A percentile compares a stretch with the other conserved stretches of the same genome.
These are phyloP conservation scores for Raddia distichophylla DNA, from an alignment of 176 grass and related monocot genomes.

Conservation along the genomic window DNA sequence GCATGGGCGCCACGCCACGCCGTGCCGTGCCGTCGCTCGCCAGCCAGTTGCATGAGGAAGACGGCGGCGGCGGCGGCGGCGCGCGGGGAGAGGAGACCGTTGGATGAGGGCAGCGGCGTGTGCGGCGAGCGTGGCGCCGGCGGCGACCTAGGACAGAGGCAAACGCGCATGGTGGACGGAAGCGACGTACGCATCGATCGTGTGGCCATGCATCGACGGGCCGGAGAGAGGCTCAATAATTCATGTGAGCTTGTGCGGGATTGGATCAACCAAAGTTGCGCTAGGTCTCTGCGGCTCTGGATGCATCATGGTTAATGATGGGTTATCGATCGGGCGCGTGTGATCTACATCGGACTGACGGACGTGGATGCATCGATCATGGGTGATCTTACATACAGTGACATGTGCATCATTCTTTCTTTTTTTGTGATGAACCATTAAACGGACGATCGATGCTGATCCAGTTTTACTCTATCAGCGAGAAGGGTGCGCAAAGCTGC, in stretches of 20 bases:
- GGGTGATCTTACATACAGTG: conserved; percentile 7
- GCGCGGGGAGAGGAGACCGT: neutral
- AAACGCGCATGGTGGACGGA: neutral
- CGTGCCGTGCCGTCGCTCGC: neutral
- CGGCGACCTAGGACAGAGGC: conserved; percentile 28
- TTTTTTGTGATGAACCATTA: too few species aligned
- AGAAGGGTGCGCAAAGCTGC: too few species aligned
- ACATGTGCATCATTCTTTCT: neutral
- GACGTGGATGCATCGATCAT: neutral
- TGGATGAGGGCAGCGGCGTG: neutral
- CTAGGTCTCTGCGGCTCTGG: too few species aligned
- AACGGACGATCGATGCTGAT: too few species aligned
- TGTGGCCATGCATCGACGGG: conserved; percentile 12
- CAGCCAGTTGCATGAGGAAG: neutral
- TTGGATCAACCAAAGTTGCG: neutral
- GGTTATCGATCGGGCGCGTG: neutral
- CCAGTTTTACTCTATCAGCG: too few species aligned
- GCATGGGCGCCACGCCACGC: neutral
- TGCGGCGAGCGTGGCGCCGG: neutral
- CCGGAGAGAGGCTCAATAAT: conserved; percentile 20
- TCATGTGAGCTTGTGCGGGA: neutral
- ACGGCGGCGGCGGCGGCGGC: neutral
- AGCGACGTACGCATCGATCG: neutral
- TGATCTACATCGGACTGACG: neutral
- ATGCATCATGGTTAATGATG: neutral